Base-by-base conservation (phyloP, 1,139 yeast genomes). In the Magnusiomyces sp. region DNA sequence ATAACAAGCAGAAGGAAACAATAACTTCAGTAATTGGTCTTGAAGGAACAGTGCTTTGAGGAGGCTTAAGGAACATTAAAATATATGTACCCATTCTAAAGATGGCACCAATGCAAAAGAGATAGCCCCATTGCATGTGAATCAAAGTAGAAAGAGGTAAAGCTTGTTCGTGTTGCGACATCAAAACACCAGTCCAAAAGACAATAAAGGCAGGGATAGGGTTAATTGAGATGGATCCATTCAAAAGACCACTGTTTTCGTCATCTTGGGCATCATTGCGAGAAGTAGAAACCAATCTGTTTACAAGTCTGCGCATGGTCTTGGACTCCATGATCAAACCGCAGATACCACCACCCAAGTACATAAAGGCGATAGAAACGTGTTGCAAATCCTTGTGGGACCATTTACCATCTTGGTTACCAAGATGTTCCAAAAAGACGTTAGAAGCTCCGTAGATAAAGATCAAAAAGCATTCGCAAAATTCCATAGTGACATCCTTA, bases 111-210 rank as follows among this genome's bases (percentile, higher is more conserved):
- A 79, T 74, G 16, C 89, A 76, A 54, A 92, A 73, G 61, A 92
- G 67, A 52, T 76, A 75, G 5, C 98, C 98, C 98, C 98, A 92
- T 69, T 88, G 97, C 48, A 76, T 70, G 65, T 92, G 98, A 55
- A 92, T 78, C 36, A 70, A 72, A 1, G 97, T 87, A 1, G 96
- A 81, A 34, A 84, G 74, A 45, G 66, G 71, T 0, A 92, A 81
- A 2, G 90, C 87, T 68, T 92, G 98, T 46, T 80, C 81, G 67
- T 92, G 98, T 66, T 83, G 87, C 1, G 97, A 88, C 98, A 92
- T 92, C 55, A 92, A 73, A n/a, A 83, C 74, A 27, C 98, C 98
- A 0, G 97, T 92, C 95, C 97, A 92, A 68, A 86, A 92, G 39
- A 92, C 85, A 10, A 95, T 88, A 57, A 92, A 76, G 1, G 88